Evolutionary conservation across 1,139 yeast species (phyloP), one percentile per base, ranked within the genome.

Genomic region (Sporopachydermia cereana): DNA sequence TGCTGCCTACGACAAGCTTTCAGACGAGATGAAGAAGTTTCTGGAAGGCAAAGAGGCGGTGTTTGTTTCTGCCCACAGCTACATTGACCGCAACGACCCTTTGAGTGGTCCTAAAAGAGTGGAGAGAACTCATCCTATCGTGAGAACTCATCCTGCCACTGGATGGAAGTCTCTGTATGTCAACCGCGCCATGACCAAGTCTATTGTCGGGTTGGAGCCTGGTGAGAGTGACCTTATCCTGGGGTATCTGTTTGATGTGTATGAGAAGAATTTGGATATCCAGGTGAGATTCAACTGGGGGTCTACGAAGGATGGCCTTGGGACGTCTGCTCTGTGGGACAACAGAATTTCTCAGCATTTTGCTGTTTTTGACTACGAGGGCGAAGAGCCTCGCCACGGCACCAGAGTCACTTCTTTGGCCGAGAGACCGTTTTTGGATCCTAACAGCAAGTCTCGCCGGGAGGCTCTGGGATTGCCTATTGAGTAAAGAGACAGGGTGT

Each of bases 351-450:
- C 74, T 41, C 73, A 72, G 48, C 80, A 76, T 45, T 48, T 46
- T 43, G 57, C 74, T 24, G 71, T 71, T 30, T 67, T 67, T 70
- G 79, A 76, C 57, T 72, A 74, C 53, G 76, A 71, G 53, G 74
- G 73, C 24, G 49, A 57, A 46, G 72, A 68, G 45, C 31, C 47
- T 34, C 67, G 81, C 57, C 80, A 74, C 51, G 81, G 80, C 24
- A 74, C 77, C 27, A 66, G 83, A 57, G 80, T 76, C 21, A 74
- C 78, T 4, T 64, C 79, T 0, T 66, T 76, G 52, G 81, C 77
- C 31, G 81, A 76, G 50, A 58, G 61, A 41, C 80, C 80, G 27
- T 69, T 49, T 59, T 75, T 71, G 55, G 78, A 76, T 53, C 67
- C 70, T 21, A 55, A 62, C 21, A 72, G 79, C 22, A 69, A 71